Evolutionary conservation across 805 yeast genomes (phyloP).

Genomic region (Kazachstania africana): DNA sequence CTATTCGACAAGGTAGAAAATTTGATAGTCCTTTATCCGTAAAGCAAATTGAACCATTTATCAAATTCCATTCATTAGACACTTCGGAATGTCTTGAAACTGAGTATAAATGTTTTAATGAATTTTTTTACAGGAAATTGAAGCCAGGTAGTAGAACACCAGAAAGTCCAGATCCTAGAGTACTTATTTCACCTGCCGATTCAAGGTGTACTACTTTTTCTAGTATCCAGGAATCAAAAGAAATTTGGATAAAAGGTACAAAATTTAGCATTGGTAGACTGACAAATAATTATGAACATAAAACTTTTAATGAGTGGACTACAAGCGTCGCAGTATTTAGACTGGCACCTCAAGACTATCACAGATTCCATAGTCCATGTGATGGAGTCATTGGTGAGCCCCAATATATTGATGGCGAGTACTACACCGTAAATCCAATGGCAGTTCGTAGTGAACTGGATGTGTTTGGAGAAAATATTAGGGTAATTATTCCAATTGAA

Average conservation of each 20-base stretch:
- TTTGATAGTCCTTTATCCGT: conserved; percentile 64
- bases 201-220: conserved; percentile 68
- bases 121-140: conserved; percentile 74
- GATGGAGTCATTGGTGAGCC: conserved; percentile 61
- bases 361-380: conserved; percentile 84
- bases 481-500: conserved; percentile 67
- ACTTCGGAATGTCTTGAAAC: conserved; percentile 54
- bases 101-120: conserved; percentile 64
- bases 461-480: conserved; percentile 84
- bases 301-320: conserved; percentile 30
- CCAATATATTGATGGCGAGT: conserved; percentile 69
- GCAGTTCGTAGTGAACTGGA: conserved; percentile 81
- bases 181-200: conserved; percentile 76
- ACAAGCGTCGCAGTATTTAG: conserved; percentile 73
- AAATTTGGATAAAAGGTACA: conserved; percentile 83
- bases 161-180: conserved; percentile 41
- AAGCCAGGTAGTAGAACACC: conserved; percentile 59
- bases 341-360: conserved; percentile 95
- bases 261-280: conserved; percentile 59
- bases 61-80: conserved; percentile 73
- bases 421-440: conserved; percentile 96
- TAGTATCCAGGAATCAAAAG: conserved; percentile 47
- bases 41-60: conserved; percentile 59
- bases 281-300: conserved; percentile 26
- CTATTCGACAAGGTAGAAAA: conserved; percentile 73